Percentiles rank a stretch among this genome's conserved stretches.
phyloP scores from a whole-genome alignment of 2,329 filamentous ascomycete species.

The Colletotrichum tropicicola region DNA sequence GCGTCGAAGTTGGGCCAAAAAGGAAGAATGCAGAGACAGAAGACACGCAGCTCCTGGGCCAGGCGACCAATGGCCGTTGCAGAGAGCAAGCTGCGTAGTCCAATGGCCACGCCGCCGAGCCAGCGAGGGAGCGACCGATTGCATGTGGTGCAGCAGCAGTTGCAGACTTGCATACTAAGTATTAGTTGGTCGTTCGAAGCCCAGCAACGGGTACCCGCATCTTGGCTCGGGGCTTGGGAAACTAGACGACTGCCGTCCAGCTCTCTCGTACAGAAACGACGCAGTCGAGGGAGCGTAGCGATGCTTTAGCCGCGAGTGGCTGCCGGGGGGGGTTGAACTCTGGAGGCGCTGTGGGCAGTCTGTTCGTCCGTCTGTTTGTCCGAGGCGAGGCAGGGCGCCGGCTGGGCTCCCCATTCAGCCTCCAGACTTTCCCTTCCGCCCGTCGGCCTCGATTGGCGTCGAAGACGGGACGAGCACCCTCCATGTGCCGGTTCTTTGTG shows the following conservation, averaged over 20 bases:
- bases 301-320: neutral
- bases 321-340: neutral
- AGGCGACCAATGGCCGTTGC: slow-evolving; percentile 7
- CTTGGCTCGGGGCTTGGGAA: neutral
- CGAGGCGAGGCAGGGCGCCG: too few relatives aligned
- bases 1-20: slow-evolving; percentile 11
- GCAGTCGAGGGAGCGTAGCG: neutral
- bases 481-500: slow-evolving; percentile 25
- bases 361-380: neutral
- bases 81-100: neutral
- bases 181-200: neutral
- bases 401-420: too few relatives aligned
- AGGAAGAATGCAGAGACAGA: slow-evolving; percentile 27
- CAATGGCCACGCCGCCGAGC: neutral
- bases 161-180: neutral
- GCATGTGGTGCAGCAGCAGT: neutral
- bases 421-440: slow-evolving; percentile 2
- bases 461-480: slow-evolving; percentile 23
- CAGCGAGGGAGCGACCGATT: slow-evolving; percentile 4
- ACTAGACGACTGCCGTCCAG: neutral
- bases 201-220: neutral
- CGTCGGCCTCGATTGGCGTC: neutral
- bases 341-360: neutral
- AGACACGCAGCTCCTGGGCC: slow-evolving; percentile 19
- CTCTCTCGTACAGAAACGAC: neutral